A percentile compares a stretch with the other conserved stretches of the same genome.
phyloP scores from a whole-genome alignment of 768 basidiomycete genomes.

The Brasilioporus rufonigricans region DNA sequence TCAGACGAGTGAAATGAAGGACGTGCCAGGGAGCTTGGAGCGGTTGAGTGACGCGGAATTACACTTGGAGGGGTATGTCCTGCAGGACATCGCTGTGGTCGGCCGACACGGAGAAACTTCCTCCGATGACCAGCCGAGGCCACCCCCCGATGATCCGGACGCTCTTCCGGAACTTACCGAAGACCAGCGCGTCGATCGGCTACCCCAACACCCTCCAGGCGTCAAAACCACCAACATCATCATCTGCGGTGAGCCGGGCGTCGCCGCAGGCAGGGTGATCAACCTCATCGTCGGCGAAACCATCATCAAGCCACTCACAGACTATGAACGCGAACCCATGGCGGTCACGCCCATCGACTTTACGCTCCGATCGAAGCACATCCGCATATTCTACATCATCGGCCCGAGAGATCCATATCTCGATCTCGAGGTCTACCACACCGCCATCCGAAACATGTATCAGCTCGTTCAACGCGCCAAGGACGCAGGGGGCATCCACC shows the following conservation, averaged over 20 bases:
- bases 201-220: conserved; percentile 19
- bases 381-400: conserved; percentile 29
- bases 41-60: conserved; percentile 11
- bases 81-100: conserved; percentile 14
- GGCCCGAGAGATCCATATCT: conserved; percentile 31
- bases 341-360: conserved; percentile 23
- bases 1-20: neutral
- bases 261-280: conserved; percentile 26
- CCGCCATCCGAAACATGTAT: conserved; percentile 25
- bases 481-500: conserved; percentile 33
- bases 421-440: conserved; percentile 19
- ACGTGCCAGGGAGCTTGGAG: conserved; percentile 22
- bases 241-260: conserved; percentile 43
- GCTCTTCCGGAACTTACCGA: conserved; percentile 10
- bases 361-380: conserved; percentile 16
- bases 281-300: conserved; percentile 21
- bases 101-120: neutral
- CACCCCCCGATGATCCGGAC: conserved; percentile 1
- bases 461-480: conserved; percentile 26
- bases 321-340: conserved; percentile 35
- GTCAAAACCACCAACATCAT: conserved; percentile 35
- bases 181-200: conserved; percentile 15
- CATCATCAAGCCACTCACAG: conserved; percentile 21
- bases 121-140: neutral
- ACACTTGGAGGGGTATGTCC: conserved; percentile 6